Percentiles rank a stretch among this genome's conserved stretches.
Conservation (phyloP, 345 rosid species). For the Gossypium arboreum region DNA sequence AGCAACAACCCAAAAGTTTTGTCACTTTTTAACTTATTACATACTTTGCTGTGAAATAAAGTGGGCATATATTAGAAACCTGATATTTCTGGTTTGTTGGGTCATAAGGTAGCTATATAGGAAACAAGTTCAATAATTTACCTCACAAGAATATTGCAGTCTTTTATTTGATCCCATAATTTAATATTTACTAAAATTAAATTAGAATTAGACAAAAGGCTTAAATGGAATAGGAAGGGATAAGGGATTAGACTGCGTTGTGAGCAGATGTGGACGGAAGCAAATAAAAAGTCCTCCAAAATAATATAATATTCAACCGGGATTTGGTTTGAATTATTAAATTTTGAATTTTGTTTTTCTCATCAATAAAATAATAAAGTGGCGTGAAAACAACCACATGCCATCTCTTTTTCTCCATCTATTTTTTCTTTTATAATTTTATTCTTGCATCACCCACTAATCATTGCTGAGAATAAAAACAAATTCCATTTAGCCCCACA, state of each 20-base stretch:
- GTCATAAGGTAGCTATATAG: no score
- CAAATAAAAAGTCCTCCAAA: neutral
- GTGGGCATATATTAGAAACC: no score
- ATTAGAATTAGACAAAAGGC: no score
- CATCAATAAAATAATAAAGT: neutral
- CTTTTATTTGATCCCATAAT: no score
- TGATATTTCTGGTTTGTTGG: no score
- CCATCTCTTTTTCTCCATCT: neutral
- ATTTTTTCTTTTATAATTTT: neutral
- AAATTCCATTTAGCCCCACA: conserved; percentile 30
- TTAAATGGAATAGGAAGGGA: no score
- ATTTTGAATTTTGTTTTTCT: no score
- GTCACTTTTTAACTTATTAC: neutral
- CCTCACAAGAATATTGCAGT: no score
- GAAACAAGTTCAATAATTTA: no score
- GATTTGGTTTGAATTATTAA: no score
- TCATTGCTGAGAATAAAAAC: conserved; percentile 40
- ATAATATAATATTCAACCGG: neutral
- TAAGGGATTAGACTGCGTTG: neutral
- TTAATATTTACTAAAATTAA: no score
- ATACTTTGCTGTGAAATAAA: neutral
- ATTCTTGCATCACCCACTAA: conserved; percentile 29
- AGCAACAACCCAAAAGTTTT: neutral
- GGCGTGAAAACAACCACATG: conserved; percentile 33
- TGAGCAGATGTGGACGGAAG: conserved; percentile 21